Percentiles rank a stretch among this genome's conserved stretches.
These are phyloP conservation scores for Orbilia javanica DNA, from an alignment of 2,329 filamentous ascomycete species.

Conservation along the genomic window DNA sequence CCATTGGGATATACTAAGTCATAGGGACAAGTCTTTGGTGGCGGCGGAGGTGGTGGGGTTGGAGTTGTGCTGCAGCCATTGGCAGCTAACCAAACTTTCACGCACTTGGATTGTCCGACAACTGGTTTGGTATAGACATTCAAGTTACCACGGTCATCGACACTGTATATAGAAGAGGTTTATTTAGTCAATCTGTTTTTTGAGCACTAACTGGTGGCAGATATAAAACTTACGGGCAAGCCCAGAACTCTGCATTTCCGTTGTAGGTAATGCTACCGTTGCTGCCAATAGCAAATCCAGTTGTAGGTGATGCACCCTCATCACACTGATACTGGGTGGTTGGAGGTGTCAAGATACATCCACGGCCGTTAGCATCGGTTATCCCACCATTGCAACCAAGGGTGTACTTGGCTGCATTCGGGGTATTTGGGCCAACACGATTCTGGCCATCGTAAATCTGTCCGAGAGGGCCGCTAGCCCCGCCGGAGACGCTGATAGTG, in stretches of 20 bases:
- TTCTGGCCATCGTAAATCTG: slow-evolving; percentile 75
- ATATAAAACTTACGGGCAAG: slow-evolving; percentile 72
- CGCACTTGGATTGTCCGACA: slow-evolving; percentile 68
- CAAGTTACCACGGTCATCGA: slow-evolving; percentile 67
- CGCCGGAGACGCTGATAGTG: slow-evolving; percentile 69
- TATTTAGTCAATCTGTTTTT: neutral
- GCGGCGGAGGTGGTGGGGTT: slow-evolving; percentile 50
- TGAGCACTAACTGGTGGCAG: too few relatives aligned
- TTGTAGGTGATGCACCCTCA: slow-evolving; percentile 67
- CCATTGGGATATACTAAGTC: slow-evolving; percentile 67
- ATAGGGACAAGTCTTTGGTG: slow-evolving; percentile 62
- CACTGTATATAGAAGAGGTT: slow-evolving; percentile 14
- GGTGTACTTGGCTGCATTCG: slow-evolving; percentile 69
- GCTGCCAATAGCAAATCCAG: slow-evolving; percentile 72
- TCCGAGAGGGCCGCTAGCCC: slow-evolving; percentile 70
- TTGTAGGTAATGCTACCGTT: slow-evolving; percentile 70
- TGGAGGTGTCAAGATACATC: slow-evolving; percentile 74
- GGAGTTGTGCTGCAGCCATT: slow-evolving; percentile 64
- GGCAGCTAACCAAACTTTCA: slow-evolving; percentile 68
- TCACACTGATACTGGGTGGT: slow-evolving; percentile 75
- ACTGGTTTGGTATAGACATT: slow-evolving; percentile 70
- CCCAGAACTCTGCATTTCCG: slow-evolving; percentile 71
- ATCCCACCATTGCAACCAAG: slow-evolving; percentile 70
- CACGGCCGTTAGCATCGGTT: slow-evolving; percentile 71
- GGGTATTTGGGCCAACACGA: slow-evolving; percentile 69